Evolutionary conservation across 768 basidiomycete species (phyloP).

Genomic region (Boletus rubroflammeus): DNA sequence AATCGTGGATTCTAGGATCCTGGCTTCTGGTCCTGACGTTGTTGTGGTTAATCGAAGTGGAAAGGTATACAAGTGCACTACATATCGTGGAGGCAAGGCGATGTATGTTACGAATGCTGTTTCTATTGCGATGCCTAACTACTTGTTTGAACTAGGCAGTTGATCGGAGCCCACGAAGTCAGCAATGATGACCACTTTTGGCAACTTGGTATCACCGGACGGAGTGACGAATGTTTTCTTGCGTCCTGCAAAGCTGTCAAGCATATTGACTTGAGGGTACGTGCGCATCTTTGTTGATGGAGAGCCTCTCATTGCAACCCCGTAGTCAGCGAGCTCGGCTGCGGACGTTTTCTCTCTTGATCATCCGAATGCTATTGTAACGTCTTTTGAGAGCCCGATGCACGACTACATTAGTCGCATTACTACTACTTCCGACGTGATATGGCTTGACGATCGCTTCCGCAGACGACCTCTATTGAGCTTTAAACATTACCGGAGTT

Average conservation of each 20-base stretch:
- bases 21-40: constrained; percentile 31
- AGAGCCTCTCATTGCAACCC: constrained; percentile 4
- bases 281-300: constrained; percentile 9
- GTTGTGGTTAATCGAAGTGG: constrained; percentile 51
- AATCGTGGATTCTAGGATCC: constrained; percentile 47
- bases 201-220: constrained; percentile 42
- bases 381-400: constrained; percentile 47
- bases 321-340: constrained; percentile 29
- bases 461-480: constrained; percentile 55
- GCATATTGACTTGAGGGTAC: constrained; percentile 57
- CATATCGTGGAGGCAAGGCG: constrained; percentile 34
- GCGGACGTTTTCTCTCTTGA: constrained; percentile 36
- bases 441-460: constrained; percentile 70
- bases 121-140: constrained; percentile 1
- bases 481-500: constrained; percentile 56
- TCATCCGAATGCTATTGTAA: constrained; percentile 41
- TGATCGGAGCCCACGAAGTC: constrained; percentile 10
- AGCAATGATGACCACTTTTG: constrained; percentile 41
- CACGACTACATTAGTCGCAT: constrained; percentile 48
- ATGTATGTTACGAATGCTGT: constrained; percentile 36
- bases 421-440: constrained; percentile 56
- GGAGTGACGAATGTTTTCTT: constrained; percentile 41
- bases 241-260: constrained; percentile 43
- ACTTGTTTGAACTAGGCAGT: constrained; percentile 17
- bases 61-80: constrained; percentile 43